These are phyloP conservation scores for Fomitopsis pinicola DNA, from an alignment of 1,284 basidiomycete genomes.

Conservation along the genomic window DNA sequence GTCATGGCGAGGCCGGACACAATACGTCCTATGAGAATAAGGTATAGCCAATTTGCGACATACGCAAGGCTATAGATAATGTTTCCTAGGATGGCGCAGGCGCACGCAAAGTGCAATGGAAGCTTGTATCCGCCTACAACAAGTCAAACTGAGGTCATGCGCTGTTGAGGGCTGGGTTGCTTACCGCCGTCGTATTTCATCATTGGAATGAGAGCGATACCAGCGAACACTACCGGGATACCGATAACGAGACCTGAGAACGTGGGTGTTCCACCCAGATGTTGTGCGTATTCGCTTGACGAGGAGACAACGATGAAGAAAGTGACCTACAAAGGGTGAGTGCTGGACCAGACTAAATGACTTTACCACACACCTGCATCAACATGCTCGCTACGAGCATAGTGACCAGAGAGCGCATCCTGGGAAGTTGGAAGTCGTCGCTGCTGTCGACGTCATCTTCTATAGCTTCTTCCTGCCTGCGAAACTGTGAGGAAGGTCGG, in stretches of 20 bases:
- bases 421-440: neutral
- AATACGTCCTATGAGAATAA: constrained; percentile 45
- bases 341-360: too few relatives aligned
- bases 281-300: constrained; percentile 55
- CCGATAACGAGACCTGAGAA: constrained; percentile 70
- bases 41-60: constrained; percentile 39
- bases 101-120: constrained; percentile 41
- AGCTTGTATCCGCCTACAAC: constrained; percentile 46
- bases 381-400: neutral
- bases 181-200: constrained; percentile 52
- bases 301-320: constrained; percentile 71
- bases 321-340: constrained; percentile 41
- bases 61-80: constrained; percentile 44
- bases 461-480: neutral
- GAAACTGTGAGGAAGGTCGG: neutral
- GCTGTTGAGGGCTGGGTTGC: neutral
- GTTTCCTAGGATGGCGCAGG: constrained; percentile 36
- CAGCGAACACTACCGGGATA: constrained; percentile 58
- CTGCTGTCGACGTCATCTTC: neutral
- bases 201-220: constrained; percentile 52
- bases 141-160: neutral
- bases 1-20: constrained; percentile 43
- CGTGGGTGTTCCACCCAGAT: constrained; percentile 58
- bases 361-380: neutral
- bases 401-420: neutral